A percentile compares a stretch with the other conserved stretches of the same genome.
phyloP scores from a whole-genome alignment of 2,329 filamentous ascomycete species.

The Hirsutella minnesotensis region DNA sequence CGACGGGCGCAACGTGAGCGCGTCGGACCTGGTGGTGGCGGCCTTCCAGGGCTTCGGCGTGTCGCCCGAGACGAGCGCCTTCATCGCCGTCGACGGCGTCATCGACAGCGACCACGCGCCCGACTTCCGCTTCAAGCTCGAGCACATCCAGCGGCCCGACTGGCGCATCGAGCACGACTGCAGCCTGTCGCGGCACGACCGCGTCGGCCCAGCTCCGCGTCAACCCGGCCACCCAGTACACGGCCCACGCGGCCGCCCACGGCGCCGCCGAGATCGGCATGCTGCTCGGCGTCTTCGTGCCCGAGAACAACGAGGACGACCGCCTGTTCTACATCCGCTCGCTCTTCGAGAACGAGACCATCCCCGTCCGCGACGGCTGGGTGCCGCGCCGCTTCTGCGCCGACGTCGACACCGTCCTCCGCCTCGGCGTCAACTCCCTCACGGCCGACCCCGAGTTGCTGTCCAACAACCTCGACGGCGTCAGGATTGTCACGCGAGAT shows the following conservation, averaged over 20 bases:
- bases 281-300: neutral
- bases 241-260: neutral
- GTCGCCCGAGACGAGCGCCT: neutral
- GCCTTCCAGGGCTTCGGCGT: neutral
- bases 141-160: neutral
- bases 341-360: neutral
- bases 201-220: neutral
- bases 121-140: neutral
- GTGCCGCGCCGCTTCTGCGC: neutral
- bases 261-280: neutral
- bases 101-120: neutral
- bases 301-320: neutral
- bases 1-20: constrained; percentile 1
- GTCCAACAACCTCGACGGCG: neutral
- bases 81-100: neutral
- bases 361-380: neutral
- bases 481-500: neutral
- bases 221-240: neutral
- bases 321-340: neutral
- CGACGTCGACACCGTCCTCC: neutral
- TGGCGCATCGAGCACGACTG: neutral
- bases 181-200: neutral
- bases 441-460: neutral
- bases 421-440: neutral
- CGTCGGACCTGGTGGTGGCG: neutral